phyloP scores from a whole-genome alignment of 371 early-diverging fungal genomes.

The Lichtheimia corymbifera region DNA sequence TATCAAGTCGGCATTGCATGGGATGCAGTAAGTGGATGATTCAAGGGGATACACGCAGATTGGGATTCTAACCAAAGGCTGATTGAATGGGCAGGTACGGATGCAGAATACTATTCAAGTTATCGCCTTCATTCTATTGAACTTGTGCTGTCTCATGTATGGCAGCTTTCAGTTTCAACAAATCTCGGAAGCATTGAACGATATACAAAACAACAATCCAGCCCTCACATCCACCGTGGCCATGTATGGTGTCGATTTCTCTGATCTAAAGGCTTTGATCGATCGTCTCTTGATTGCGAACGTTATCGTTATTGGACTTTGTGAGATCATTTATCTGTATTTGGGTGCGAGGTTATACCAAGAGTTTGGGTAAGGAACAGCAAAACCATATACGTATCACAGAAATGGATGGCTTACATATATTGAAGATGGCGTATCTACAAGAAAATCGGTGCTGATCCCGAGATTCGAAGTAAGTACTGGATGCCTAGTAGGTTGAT shows the following conservation, averaged over 20 bases:
- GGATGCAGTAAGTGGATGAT: constrained; percentile 70
- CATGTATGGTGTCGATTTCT: constrained; percentile 2
- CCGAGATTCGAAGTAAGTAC: constrained; percentile 74
- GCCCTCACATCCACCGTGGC: not conserved
- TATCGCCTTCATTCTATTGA: constrained; percentile 80
- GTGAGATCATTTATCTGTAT: constrained; percentile 41
- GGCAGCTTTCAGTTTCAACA: constrained; percentile 71
- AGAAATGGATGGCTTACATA: not conserved
- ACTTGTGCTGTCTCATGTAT: constrained; percentile 77
- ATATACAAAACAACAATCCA: constrained; percentile 8
- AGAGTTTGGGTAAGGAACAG: constrained; percentile 72
- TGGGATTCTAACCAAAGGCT: constrained; percentile 7
- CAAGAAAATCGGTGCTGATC: constrained; percentile 90
- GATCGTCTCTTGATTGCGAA: constrained; percentile 38
- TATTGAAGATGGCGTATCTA: constrained; percentile 77
- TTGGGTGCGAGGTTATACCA: constrained; percentile 66
- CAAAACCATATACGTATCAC: not conserved
- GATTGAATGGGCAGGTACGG: constrained; percentile 52
- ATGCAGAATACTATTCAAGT: constrained; percentile 89
- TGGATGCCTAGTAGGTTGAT: not conserved
- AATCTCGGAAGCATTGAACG: constrained; percentile 36
- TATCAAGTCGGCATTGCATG: constrained; percentile 71
- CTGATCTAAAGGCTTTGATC: constrained; percentile 19
- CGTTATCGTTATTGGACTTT: constrained; percentile 46
- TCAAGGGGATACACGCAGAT: not conserved